These are phyloP conservation scores for Pleurotus eryngii DNA, from an alignment of 768 basidiomycete genomes.

Conservation along the genomic window DNA sequence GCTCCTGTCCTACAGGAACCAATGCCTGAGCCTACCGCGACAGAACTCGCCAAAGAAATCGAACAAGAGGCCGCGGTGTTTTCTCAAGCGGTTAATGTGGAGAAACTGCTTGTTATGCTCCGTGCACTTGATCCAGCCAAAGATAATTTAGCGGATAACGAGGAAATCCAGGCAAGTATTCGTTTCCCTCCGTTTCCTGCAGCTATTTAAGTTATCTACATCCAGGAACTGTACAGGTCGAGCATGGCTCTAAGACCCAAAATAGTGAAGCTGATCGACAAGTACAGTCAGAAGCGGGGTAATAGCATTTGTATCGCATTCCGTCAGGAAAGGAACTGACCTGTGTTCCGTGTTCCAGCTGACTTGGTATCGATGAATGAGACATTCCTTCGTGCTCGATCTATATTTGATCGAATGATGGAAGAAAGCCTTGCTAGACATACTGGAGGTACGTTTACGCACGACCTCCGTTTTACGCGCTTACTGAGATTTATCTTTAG, in stretches of 20 bases:
- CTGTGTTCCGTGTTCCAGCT: constrained; percentile 41
- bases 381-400: constrained; percentile 83
- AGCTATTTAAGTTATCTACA: neutral
- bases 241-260: constrained; percentile 89
- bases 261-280: constrained; percentile 95
- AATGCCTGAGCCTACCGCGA: constrained; percentile 77
- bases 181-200: neutral
- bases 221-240: constrained; percentile 83
- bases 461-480: constrained; percentile 1
- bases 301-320: constrained; percentile 9
- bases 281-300: constrained; percentile 92
- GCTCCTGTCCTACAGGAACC: constrained; percentile 51
- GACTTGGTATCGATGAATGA: constrained; percentile 95
- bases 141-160: constrained; percentile 86
- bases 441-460: constrained; percentile 46
- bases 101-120: constrained; percentile 73
- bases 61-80: constrained; percentile 90
- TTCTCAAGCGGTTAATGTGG: constrained; percentile 80
- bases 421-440: constrained; percentile 82
- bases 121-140: constrained; percentile 68
- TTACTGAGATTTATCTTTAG: constrained; percentile 24
- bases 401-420: constrained; percentile 93
- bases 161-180: constrained; percentile 72
- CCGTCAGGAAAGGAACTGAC: constrained; percentile 22
- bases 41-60: constrained; percentile 76